Percentiles rank a stretch among this genome's conserved stretches.
Evolutionary conservation across 176 grass and related monocot genomes (phyloP).

Genomic region (Oryza rufipogon): DNA sequence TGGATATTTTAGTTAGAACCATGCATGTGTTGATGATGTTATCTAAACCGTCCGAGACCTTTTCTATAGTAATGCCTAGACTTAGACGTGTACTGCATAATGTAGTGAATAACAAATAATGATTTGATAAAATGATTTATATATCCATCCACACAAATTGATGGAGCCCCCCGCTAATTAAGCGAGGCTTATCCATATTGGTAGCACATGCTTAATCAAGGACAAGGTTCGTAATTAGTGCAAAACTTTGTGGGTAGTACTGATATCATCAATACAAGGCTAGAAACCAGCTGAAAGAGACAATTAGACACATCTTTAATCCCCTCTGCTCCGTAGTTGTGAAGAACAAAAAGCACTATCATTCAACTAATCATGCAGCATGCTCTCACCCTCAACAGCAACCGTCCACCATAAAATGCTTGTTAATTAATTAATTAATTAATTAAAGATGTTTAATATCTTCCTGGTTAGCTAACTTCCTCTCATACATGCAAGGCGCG

Average conservation of each 20-base stretch:
- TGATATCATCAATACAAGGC: not conserved
- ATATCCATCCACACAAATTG: not conserved
- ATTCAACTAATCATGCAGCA: constrained; percentile 30
- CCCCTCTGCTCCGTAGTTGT: not conserved
- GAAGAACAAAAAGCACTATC: constrained; percentile 2
- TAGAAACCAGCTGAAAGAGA: not conserved
- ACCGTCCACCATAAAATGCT: constrained; percentile 34
- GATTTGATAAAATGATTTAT: not conserved
- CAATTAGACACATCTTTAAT: not conserved
- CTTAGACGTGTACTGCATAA: not conserved
- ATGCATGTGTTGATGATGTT: too few species aligned
- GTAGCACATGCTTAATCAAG: not conserved
- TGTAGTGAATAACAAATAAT: not conserved
- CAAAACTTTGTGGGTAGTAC: not conserved
- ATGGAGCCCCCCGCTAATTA: not conserved
- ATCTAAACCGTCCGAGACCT: too few species aligned
- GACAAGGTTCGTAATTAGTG: constrained; percentile 9
- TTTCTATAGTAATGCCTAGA: too few species aligned
- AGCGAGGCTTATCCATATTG: not conserved
- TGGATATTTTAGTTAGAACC: too few species aligned
- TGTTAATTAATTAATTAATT: constrained; percentile 1
- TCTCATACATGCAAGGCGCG: not conserved
- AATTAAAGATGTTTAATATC: not conserved
- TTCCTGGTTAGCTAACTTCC: not conserved
- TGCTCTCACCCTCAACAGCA: constrained; percentile 43